Evolutionary conservation across 768 basidiomycete genomes (phyloP).

Genomic region (Saitozyma sp.): DNA sequence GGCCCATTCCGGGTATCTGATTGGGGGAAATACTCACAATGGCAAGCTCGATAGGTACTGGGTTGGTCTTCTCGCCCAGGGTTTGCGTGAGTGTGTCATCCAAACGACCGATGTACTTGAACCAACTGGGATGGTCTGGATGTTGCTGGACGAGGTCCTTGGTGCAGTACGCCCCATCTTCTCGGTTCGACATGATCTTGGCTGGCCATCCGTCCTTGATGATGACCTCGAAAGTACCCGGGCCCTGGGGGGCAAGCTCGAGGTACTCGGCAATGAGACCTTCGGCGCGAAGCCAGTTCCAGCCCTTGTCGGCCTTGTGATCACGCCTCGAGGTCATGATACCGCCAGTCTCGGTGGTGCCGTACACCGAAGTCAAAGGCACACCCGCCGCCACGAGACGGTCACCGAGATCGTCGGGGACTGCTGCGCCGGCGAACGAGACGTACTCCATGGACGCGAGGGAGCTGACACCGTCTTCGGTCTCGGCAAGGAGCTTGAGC

Average conservation of each 20-base stretch:
- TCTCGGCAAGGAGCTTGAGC: conserved; percentile 58
- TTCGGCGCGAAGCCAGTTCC: conserved; percentile 59
- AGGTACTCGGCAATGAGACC: conserved; percentile 53
- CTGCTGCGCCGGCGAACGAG: conserved; percentile 60
- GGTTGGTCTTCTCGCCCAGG: conserved; percentile 63
- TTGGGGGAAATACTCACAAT: conserved; percentile 45
- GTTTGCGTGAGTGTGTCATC: conserved; percentile 60
- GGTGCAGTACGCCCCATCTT: conserved; percentile 62
- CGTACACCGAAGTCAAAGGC: conserved; percentile 59
- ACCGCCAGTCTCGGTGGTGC: conserved; percentile 53
- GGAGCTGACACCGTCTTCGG: conserved; percentile 55
- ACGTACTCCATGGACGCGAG: conserved; percentile 59
- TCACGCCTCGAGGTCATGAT: conserved; percentile 54
- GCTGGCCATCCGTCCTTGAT: conserved; percentile 61
- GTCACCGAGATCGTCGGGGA: conserved; percentile 62
- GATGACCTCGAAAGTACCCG: conserved; percentile 58
- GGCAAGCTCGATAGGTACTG: conserved; percentile 60
- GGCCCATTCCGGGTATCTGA: neutral
- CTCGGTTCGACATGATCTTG: conserved; percentile 59
- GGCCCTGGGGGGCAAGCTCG: conserved; percentile 56
- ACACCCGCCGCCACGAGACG: conserved; percentile 59
- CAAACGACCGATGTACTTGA: conserved; percentile 60
- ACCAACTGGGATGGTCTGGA: conserved; percentile 53
- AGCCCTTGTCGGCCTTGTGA: conserved; percentile 58
- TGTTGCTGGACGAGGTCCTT: conserved; percentile 62